Percentiles rank a stretch among this genome's conserved stretches.
phyloP scores from a whole-genome alignment of 257 asterid genomes.

The Capsicum baccatum region DNA sequence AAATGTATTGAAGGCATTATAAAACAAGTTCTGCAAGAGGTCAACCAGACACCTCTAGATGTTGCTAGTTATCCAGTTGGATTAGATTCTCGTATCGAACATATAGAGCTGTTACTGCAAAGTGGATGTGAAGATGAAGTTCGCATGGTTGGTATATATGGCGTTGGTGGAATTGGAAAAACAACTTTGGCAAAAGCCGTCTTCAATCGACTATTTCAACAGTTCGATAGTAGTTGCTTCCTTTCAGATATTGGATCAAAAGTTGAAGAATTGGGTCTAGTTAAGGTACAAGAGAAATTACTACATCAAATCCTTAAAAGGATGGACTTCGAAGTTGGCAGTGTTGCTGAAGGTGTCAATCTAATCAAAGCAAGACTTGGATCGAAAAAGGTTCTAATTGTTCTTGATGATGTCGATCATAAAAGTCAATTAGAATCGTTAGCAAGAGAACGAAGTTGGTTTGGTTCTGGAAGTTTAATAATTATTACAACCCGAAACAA shows the following conservation, averaged over 20 bases:
- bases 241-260: not conserved
- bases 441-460: conserved; percentile 28
- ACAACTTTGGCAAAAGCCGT: not conserved
- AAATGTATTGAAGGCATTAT: too few relatives aligned
- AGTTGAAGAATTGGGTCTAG: not conserved
- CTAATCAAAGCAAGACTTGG: not conserved
- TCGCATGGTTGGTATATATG: not conserved
- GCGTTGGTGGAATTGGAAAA: not conserved
- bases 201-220: not conserved
- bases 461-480: not conserved
- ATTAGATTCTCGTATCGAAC: too few relatives aligned
- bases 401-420: conserved; percentile 10
- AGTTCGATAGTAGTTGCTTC: not conserved
- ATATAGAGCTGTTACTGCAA: too few relatives aligned
- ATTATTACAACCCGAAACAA: not conserved
- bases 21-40: too few relatives aligned
- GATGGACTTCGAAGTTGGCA: not conserved
- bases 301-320: not conserved
- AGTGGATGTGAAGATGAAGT: not conserved
- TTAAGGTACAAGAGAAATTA: not conserved
- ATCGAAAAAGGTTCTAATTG: not conserved
- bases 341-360: conserved; percentile 7
- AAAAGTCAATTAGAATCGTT: not conserved
- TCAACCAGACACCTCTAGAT: too few relatives aligned
- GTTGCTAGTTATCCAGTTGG: too few relatives aligned